These are phyloP conservation scores for Geum urbanum DNA, from an alignment of 306 rosid species.

Conservation along the genomic window DNA sequence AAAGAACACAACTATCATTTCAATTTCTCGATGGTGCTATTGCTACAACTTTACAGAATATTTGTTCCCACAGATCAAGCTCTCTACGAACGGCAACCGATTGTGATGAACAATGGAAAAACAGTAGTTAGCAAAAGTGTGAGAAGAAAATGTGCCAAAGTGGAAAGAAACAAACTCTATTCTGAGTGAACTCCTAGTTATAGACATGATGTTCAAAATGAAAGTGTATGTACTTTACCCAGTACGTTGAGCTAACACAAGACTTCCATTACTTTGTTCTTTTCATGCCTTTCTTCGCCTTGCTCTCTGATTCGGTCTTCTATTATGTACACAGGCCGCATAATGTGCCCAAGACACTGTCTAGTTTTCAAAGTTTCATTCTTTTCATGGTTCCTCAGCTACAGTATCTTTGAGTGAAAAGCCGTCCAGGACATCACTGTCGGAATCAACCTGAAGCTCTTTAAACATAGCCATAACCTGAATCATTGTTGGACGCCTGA, in stretches of 20 bases:
- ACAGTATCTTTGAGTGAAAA: constrained; percentile 49
- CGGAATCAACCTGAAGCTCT: constrained; percentile 64
- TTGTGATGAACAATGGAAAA: constrained; percentile 28
- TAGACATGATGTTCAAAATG: constrained; percentile 15
- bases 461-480: constrained; percentile 82
- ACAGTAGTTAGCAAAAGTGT: constrained; percentile 50
- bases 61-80: constrained; percentile 23
- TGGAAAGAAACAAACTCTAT: constrained; percentile 19
- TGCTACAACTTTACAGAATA: constrained; percentile 31
- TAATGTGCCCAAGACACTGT: not conserved
- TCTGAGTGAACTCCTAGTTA: constrained; percentile 22
- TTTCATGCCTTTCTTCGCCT: constrained; percentile 19
- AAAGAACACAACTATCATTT: constrained; percentile 6
- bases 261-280: constrained; percentile 23
- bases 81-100: constrained; percentile 30
- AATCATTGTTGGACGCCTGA: constrained; percentile 72
- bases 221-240: constrained; percentile 23
- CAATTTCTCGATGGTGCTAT: constrained; percentile 19
- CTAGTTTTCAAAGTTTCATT: not conserved
- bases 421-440: constrained; percentile 49
- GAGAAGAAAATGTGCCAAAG: constrained; percentile 24
- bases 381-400: constrained; percentile 45
- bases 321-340: constrained; percentile 38
- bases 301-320: constrained; percentile 26
- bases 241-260: constrained; percentile 26